Base-by-base conservation (phyloP, 108 stramenopile genomes). In the Nitzschia sp. region DNA sequence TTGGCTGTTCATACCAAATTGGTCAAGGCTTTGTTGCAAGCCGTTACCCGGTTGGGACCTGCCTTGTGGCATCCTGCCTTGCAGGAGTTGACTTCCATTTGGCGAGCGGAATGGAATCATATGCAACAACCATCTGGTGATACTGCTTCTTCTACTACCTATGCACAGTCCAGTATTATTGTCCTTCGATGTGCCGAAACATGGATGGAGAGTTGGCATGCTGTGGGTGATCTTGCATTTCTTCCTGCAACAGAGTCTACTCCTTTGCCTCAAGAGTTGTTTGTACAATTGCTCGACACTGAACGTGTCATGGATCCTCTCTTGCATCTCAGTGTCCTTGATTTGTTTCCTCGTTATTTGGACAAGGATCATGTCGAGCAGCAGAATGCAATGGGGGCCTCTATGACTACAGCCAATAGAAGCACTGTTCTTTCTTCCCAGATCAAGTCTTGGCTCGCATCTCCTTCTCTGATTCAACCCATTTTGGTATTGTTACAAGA, bases 281-380 rank as follows among this genome's bases (percentile, higher is more conserved):
- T 65, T 24, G 8, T 24, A 12, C 15, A 43, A 46, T 53, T 74
- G 65, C 15, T 74, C 9, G 37, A 51, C 25, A 26, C 63, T 24
- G 73, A 74, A 63, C 65, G 59, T 8, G 41, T 67, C 5, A 12
- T 25, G 41, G 73, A 74, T 74, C 73, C 73, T n/a, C 52, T 74
- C 1, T 20, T 41, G 41, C 73, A 74, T 67, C 21, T 74, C 15
- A 58, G 46, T 12, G 25, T 67, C 6, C 53, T 74, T 50, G 73
- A 74, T 60, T 24, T 59, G n/a, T 52, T 74, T 50, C 58, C 65
- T 17, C 26, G 67, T 67, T 41, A 65, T 10, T 67, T 74, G 41
- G 64, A 50, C 10, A 3, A 0, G 10, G 41, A n/a, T 7, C 6
- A 0, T 0, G n/a, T n/a, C n/a, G n/a, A n/a, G n/a, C n/a, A n/a